Base-by-base conservation (phyloP, 106 monocot genomes). In the Gastrodia elata region DNA sequence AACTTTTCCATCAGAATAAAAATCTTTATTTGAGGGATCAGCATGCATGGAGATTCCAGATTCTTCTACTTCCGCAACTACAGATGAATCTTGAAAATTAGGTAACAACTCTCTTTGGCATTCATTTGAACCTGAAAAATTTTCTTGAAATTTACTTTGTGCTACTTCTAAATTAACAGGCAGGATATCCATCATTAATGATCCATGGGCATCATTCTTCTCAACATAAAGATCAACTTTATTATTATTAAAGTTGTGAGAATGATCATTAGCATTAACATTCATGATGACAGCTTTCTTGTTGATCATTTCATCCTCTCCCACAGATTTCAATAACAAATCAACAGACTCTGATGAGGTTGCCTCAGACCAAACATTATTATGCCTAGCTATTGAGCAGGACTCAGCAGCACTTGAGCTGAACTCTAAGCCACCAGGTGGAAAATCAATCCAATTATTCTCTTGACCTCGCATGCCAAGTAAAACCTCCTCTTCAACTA, bases 341-440 rank as follows among this genome's bases (percentile, higher is more conserved):
- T 97, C 92, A 43, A 90, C 96, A 73, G 96, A 97, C 74, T 97
- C 92, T 73, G 91, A 85, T 65, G 90, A 92, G 46, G 92, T 88
- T 44, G 90, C 96, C 44, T 90, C 90, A 75, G 87, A 92, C 96
- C 96, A 97, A 28, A 90, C 86, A 90, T 90, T 87, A 22, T 92
- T 84, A 25, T 71, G 80, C 74, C 80, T 85, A 64, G 77, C 75
- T 73, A 91, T 78, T 7, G 87, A 83, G 74, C 87, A 82, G 44
- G 85, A 82, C 68, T 88, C 85, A 68, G 82, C 84, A 73, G 85
- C 80, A 78, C 70, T 80, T 42, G 90, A 86, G 74, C 77, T 82
- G 40, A 93, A 87, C 32, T 82, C 85, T 64, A 86, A 74, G 34
- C 81, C 82, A 61, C 84, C 85, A 83, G 95, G 28, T 68, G 95